These are phyloP conservation scores for Chlorociboria aeruginascens DNA, from an alignment of 495 filamentous ascomycete species.

Conservation along the genomic window DNA sequence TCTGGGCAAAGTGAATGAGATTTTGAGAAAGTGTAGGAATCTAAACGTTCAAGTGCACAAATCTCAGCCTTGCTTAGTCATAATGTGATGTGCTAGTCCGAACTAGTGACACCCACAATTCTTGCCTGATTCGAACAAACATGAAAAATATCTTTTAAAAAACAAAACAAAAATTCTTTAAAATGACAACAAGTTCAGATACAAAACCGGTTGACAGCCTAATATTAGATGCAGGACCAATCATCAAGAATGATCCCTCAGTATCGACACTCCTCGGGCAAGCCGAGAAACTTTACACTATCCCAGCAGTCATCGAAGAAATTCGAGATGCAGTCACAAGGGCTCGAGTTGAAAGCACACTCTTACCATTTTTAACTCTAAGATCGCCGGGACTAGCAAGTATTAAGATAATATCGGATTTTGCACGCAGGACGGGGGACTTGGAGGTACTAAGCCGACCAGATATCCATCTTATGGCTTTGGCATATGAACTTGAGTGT, in stretches of 20 bases:
- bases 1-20: too few species aligned
- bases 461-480: constrained; percentile 78
- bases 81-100: too few species aligned
- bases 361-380: constrained; percentile 73
- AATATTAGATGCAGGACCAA: constrained; percentile 80
- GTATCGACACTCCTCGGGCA: constrained; percentile 65
- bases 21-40: too few species aligned
- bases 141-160: too few species aligned
- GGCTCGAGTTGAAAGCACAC: constrained; percentile 63
- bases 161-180: too few species aligned
- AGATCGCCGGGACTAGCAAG: constrained; percentile 62
- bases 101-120: too few species aligned
- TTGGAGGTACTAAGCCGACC: constrained; percentile 72
- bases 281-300: constrained; percentile 69
- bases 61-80: too few species aligned
- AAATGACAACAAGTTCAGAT: constrained; percentile 29
- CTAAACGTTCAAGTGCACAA: too few species aligned
- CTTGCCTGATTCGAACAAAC: too few species aligned
- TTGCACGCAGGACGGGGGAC: constrained; percentile 84
- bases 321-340: constrained; percentile 80
- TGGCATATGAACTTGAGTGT: constrained; percentile 85
- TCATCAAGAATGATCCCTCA: constrained; percentile 77
- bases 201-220: constrained; percentile 72
- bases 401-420: constrained; percentile 66
- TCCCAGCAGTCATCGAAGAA: constrained; percentile 77